Conservation (phyloP, 345 rosid species). For the Euclidium syriacum region DNA sequence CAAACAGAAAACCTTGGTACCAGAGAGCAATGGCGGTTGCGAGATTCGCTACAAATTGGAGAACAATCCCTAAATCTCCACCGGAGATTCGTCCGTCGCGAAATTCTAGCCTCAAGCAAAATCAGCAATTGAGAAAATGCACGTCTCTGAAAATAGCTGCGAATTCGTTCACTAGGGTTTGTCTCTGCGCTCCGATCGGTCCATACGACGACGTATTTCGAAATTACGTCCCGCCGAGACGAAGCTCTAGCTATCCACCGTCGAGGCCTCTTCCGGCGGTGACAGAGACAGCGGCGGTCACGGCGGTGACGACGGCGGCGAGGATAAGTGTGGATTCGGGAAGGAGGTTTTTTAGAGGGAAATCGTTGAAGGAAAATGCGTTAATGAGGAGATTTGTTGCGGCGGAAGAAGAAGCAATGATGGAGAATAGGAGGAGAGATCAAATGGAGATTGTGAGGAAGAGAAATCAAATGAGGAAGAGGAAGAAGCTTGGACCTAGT, state of each 20-base stretch:
- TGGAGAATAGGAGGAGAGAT: constrained; percentile 75
- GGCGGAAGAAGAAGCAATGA: constrained; percentile 88
- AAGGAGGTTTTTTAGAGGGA: constrained; percentile 74
- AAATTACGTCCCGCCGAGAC: constrained; percentile 69
- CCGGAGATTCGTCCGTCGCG: constrained; percentile 29
- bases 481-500: constrained; percentile 86
- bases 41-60: constrained; percentile 46
- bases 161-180: constrained; percentile 70
- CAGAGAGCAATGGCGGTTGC: constrained; percentile 87
- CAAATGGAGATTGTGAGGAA: constrained; percentile 78
- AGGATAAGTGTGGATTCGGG: constrained; percentile 49
- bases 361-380: constrained; percentile 79
- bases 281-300: constrained; percentile 3
- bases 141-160: constrained; percentile 72
- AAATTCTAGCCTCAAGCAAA: constrained; percentile 39
- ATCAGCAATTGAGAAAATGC: constrained; percentile 54
- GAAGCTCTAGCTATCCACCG: constrained; percentile 87
- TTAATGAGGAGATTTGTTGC: constrained; percentile 89
- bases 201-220: constrained; percentile 81
- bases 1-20: constrained; percentile 87
- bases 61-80: constrained; percentile 40
- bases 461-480: constrained; percentile 52
- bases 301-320: not conserved
- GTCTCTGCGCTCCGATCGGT: constrained; percentile 85
- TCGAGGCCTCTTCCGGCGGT: constrained; percentile 40